phyloP scores from a whole-genome alignment of 1,284 basidiomycete species.

The Mycosarcoma maydis region DNA sequence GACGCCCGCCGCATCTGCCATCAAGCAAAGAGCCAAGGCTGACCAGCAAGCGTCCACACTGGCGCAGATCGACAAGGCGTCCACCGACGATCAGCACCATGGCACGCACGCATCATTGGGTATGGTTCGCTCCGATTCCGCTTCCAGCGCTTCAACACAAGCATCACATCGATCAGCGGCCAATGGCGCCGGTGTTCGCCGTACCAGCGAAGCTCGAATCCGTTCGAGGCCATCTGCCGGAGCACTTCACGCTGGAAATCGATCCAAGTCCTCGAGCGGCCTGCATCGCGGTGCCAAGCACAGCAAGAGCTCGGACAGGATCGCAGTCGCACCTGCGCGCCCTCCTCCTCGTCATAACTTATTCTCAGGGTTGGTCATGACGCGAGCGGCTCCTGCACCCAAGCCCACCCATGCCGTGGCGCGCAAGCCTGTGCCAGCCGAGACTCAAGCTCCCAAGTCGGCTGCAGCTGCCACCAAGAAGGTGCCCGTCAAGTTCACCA shows the following conservation, averaged over 20 bases:
- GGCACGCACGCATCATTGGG: constrained; percentile 9
- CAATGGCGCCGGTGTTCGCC: constrained; percentile 17
- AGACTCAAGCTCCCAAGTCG: constrained; percentile 9
- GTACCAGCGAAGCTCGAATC: constrained; percentile 29
- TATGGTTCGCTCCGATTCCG: constrained; percentile 40
- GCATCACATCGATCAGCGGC: constrained; percentile 28
- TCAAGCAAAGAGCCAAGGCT: constrained; percentile 27
- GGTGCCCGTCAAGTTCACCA: constrained; percentile 57
- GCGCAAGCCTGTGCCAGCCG: constrained; percentile 34
- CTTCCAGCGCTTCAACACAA: constrained; percentile 40
- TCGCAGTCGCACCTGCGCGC: constrained; percentile 24
- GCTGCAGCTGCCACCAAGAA: constrained; percentile 25
- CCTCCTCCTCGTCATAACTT: constrained; percentile 38
- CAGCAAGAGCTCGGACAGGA: constrained; percentile 46
- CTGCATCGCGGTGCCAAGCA: constrained; percentile 39
- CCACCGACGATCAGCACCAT: not conserved
- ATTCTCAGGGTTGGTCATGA: constrained; percentile 47
- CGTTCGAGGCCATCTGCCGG: constrained; percentile 6
- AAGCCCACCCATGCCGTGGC: constrained; percentile 23
- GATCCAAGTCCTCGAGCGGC: constrained; percentile 41
- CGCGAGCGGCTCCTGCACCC: constrained; percentile 36
- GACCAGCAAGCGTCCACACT: constrained; percentile 6
- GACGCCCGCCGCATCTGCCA: constrained; percentile 33
- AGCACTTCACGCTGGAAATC: constrained; percentile 32
- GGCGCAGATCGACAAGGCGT: not conserved